Evolutionary conservation across 345 rosid genomes (phyloP).

Genomic region (Lenwebbia sp.): DNA sequence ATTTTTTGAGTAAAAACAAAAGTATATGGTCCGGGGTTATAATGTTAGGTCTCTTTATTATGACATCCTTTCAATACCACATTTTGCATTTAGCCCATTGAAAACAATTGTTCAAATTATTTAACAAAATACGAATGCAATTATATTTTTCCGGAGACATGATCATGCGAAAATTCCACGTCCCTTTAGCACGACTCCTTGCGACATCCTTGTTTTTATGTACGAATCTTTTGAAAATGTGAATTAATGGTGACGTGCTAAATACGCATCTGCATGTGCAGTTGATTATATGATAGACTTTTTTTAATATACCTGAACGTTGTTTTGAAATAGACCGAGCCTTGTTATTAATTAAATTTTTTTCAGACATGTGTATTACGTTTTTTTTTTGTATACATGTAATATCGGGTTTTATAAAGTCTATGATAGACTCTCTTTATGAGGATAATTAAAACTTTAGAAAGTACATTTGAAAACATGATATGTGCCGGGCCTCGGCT

Average conservation of each 20-base stretch:
- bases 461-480: background rate
- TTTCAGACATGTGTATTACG: background rate
- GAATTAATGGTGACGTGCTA: background rate
- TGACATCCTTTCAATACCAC: background rate
- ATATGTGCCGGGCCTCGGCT: background rate
- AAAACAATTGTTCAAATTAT: background rate
- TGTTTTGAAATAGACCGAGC: background rate
- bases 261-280: background rate
- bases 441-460: background rate
- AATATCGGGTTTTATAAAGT: background rate
- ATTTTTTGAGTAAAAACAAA: background rate
- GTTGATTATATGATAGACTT: background rate
- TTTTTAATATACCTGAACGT: background rate
- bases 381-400: background rate
- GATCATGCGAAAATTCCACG: background rate
- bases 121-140: background rate
- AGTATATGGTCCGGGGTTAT: background rate
- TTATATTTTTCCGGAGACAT: background rate
- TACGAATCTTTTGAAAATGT: background rate
- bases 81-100: background rate
- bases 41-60: background rate
- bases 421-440: background rate
- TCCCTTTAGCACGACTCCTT: background rate
- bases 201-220: background rate
- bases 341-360: too few relatives aligned